Conservation (phyloP, 1,139 yeast species). For the Lodderomyces jiufengensis region DNA sequence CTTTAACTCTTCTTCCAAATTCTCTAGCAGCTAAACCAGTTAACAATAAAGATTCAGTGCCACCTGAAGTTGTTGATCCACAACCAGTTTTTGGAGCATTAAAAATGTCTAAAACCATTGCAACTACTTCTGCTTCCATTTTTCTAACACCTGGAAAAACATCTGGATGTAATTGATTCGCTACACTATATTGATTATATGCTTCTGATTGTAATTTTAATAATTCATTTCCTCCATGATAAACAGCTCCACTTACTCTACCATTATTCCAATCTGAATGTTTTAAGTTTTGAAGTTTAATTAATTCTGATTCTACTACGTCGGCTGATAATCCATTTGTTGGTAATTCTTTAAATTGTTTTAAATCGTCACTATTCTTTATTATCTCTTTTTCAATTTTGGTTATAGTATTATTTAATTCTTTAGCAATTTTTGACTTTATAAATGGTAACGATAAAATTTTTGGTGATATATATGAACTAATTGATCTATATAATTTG, state of each 20-base stretch:
- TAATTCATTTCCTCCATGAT: constrained; percentile 85
- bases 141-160: constrained; percentile 95
- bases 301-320: constrained; percentile 46
- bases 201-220: constrained; percentile 72
- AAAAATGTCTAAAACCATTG: constrained; percentile 81
- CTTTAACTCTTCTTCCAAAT: constrained; percentile 50
- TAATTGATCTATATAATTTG: constrained; percentile 10
- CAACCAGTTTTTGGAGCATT: constrained; percentile 72
- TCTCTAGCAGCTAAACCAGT: constrained; percentile 87
- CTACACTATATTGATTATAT: constrained; percentile 71
- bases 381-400: constrained; percentile 56
- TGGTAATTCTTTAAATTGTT: constrained; percentile 55
- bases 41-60: constrained; percentile 85
- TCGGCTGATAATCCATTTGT: constrained; percentile 47
- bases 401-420: constrained; percentile 46
- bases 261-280: constrained; percentile 84
- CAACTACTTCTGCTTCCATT: constrained; percentile 93
- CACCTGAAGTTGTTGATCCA: constrained; percentile 96
- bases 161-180: constrained; percentile 95
- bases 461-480: constrained; percentile 21
- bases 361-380: constrained; percentile 43
- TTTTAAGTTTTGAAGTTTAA: constrained; percentile 45
- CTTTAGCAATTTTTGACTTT: constrained; percentile 54
- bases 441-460: constrained; percentile 54
- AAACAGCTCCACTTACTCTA: constrained; percentile 89